Conservation (phyloP, 371 early-diverging fungal species). For the Actinomortierella wolfii region DNA sequence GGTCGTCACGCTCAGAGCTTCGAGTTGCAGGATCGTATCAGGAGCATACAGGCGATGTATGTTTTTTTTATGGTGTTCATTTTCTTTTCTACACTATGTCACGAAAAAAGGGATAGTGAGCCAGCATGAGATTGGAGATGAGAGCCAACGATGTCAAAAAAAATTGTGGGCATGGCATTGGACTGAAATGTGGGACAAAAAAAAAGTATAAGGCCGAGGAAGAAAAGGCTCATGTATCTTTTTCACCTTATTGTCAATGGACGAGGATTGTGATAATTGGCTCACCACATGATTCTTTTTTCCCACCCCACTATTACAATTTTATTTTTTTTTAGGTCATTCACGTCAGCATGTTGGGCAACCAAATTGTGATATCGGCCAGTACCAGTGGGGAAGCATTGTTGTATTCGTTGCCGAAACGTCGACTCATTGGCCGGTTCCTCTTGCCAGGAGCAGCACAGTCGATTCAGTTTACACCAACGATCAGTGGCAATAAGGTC, state of each 20-base stretch:
- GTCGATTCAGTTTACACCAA: conserved; percentile 39
- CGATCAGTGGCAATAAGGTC: conserved; percentile 36
- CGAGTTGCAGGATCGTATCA: conserved; percentile 32
- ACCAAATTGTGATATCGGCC: conserved; percentile 29
- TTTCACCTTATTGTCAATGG: not conserved
- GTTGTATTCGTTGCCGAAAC: conserved; percentile 21
- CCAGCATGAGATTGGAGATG: not conserved
- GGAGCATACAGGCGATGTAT: conserved; percentile 41
- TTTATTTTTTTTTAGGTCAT: conserved; percentile 16
- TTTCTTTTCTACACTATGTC: not conserved
- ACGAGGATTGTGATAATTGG: not conserved
- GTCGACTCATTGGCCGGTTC: conserved; percentile 26
- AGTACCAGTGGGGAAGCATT: conserved; percentile 43
- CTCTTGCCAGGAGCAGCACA: conserved; percentile 38
- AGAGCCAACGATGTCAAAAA: not conserved
- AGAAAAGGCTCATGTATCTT: not conserved
- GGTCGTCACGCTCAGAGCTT: conserved; percentile 29
- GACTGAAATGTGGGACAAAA: conserved; percentile 1
- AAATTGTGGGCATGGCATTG: not conserved
- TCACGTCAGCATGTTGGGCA: conserved; percentile 26
- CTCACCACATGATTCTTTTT: not conserved
- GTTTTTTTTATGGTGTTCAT: not conserved
- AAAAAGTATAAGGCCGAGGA: not conserved
- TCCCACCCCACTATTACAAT: not conserved
- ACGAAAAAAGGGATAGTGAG: not conserved